Evolutionary conservation across 169 alveolate species (phyloP), one percentile per base, ranked within the genome.

Genomic region (Plasmodium falciparum): DNA sequence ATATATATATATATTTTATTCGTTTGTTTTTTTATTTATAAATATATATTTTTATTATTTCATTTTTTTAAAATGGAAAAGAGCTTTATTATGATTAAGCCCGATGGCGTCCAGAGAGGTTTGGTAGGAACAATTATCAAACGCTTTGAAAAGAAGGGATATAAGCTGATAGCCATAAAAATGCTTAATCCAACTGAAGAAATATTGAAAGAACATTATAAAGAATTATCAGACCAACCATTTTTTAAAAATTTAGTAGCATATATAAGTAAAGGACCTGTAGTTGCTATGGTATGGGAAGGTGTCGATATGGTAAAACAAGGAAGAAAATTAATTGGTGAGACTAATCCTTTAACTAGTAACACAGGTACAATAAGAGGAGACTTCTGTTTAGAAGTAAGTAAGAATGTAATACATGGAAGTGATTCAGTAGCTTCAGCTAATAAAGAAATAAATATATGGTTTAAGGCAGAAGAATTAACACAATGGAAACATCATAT

Each of bases 81-180:
- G 92, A 97, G 99, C 29, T 98, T 95, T 97, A 96, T 98, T 88
- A 98, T 98, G 99, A 95, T 98, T 70, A 98, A 98, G 95, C 99
- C 99, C 62, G 99, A 98, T 95, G 99, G 99, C 26, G 99, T 98
- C 91, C 99, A 98, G 96, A 97, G 99, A 92, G 98, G 99, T 80
- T 93, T 98, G 69, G 98, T 98, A 15, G 99, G 99, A 52, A 97
- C 96, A 74, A 96, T 98, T 88, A 83, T 98, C 59, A 73, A 93
- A 85, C 97, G 99, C 74, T 98, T 97, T 92, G 99, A 98, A 93
- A 94, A 93, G 76, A 96, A 96, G 92, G 99, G 99, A 29, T 97
- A 95, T 94, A 97, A 97, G 88, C 92, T 98, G 76, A 98, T 97
- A 70, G 99, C 99, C 20, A 86, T 98, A 94, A 98, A 98, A 94